A percentile compares a stretch with the other conserved stretches of the same genome.
Conservation (phyloP, 2,329 filamentous ascomycete species). For the Penicillium expansum region DNA sequence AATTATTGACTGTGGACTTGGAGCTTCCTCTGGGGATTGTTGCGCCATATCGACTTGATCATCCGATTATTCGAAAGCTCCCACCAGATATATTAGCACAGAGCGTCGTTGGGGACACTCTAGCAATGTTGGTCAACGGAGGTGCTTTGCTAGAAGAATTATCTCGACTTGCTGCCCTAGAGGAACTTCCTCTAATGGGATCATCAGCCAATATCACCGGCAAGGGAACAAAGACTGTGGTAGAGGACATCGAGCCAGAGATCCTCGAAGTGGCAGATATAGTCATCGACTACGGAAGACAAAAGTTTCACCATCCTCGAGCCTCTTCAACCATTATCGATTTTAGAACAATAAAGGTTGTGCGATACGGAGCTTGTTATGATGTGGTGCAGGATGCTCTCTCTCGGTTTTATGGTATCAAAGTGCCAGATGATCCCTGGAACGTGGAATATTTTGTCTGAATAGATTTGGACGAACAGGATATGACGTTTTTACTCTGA, state of each 20-base stretch:
- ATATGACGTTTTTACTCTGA: background rate
- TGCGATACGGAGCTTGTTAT: constrained; percentile 33
- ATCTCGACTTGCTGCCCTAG: constrained; percentile 20
- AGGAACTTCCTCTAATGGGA: constrained; percentile 25
- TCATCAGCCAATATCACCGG: constrained; percentile 35
- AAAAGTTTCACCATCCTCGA: constrained; percentile 25
- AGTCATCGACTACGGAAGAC: constrained; percentile 32
- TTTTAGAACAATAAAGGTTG: constrained; percentile 22
- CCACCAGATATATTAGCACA: constrained; percentile 11
- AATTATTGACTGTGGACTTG: constrained; percentile 24
- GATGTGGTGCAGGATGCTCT: constrained; percentile 29
- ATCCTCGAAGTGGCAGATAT: constrained; percentile 30
- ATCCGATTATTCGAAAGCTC: constrained; percentile 25
- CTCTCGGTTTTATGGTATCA: constrained; percentile 19
- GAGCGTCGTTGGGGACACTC: constrained; percentile 22
- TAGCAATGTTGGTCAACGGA: constrained; percentile 31
- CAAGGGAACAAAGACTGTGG: constrained; percentile 25
- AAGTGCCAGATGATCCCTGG: constrained; percentile 23
- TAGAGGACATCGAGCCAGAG: constrained; percentile 33
- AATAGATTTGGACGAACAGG: background rate
- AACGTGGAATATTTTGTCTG: constrained; percentile 10
- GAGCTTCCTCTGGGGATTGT: constrained; percentile 28
- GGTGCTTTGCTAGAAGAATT: constrained; percentile 30
- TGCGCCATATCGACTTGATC: constrained; percentile 21
- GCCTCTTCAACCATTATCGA: constrained; percentile 32